Percentiles rank a stretch among this genome's conserved stretches.
These are phyloP conservation scores for Globisporangium splendens DNA, from an alignment of 352 stramenopile species.

Conservation along the genomic window DNA sequence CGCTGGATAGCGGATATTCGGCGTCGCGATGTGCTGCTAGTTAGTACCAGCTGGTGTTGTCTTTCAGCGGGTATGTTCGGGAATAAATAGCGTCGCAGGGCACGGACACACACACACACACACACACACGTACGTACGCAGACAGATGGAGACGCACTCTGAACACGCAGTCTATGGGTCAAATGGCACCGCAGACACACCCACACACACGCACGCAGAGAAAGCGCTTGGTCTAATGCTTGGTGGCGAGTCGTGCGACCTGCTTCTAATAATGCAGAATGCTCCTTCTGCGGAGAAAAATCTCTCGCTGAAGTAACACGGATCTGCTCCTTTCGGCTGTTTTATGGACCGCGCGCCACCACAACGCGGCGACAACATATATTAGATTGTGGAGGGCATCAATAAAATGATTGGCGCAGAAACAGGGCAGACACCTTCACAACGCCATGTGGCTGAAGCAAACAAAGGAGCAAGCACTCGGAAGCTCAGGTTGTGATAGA, in stretches of 20 bases:
- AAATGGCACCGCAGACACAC: not conserved
- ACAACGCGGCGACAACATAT: not conserved
- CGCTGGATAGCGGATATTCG: not conserved
- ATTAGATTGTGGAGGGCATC: not conserved
- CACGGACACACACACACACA: not conserved
- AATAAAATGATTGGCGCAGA: not conserved
- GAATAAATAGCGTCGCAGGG: not conserved
- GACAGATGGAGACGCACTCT: not conserved
- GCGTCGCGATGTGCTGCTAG: not conserved
- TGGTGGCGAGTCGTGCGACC: not conserved
- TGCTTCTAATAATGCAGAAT: constrained; percentile 1
- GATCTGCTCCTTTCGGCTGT: not conserved
- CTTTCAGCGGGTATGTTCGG: not conserved
- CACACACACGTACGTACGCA: not conserved
- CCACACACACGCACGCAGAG: not conserved
- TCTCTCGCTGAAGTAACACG: not conserved
- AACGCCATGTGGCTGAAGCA: not conserved
- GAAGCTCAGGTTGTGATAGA: not conserved
- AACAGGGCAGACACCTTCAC: not conserved
- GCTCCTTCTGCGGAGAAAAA: not conserved
- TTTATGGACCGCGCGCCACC: not conserved
- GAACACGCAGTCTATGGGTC: not conserved
- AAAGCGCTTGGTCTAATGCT: not conserved
- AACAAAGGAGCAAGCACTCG: not conserved
- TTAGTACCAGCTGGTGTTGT: not conserved